Conservation (phyloP, 306 rosid genomes). For the Glycine soja region DNA sequence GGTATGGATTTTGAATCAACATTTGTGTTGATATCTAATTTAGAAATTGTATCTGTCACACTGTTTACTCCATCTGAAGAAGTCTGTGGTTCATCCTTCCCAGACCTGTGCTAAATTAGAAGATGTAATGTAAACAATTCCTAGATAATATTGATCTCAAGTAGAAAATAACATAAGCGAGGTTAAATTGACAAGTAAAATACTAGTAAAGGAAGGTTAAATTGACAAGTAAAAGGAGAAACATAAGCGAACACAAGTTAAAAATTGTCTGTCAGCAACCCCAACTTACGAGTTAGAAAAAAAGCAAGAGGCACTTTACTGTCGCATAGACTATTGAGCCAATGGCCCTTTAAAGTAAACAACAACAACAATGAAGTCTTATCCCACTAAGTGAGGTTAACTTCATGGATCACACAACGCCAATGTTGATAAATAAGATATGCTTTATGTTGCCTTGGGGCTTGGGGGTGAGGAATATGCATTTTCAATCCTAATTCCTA, state of each 20-base stretch:
- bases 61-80: constrained; percentile 58
- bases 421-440: not conserved
- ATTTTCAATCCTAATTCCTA: not conserved
- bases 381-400: too few relatives aligned
- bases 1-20: constrained; percentile 52
- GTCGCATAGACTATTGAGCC: not conserved
- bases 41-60: constrained; percentile 67
- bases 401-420: too few relatives aligned
- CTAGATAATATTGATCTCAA: constrained; percentile 34
- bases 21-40: constrained; percentile 62
- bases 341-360: constrained; percentile 2
- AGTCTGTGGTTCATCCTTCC: constrained; percentile 53
- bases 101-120: constrained; percentile 62
- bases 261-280: constrained; percentile 6
- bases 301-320: not conserved
- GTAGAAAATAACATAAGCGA: constrained; percentile 12
- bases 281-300: not conserved
- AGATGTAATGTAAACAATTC: constrained; percentile 3
- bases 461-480: not conserved
- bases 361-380: too few relatives aligned
- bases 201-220: not conserved
- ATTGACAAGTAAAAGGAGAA: constrained; percentile 19
- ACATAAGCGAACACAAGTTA: constrained; percentile 8
- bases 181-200: not conserved
- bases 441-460: constrained; percentile 2